Conservation (phyloP, 2,329 filamentous ascomycete species). For the Metarhizium guizhouense region DNA sequence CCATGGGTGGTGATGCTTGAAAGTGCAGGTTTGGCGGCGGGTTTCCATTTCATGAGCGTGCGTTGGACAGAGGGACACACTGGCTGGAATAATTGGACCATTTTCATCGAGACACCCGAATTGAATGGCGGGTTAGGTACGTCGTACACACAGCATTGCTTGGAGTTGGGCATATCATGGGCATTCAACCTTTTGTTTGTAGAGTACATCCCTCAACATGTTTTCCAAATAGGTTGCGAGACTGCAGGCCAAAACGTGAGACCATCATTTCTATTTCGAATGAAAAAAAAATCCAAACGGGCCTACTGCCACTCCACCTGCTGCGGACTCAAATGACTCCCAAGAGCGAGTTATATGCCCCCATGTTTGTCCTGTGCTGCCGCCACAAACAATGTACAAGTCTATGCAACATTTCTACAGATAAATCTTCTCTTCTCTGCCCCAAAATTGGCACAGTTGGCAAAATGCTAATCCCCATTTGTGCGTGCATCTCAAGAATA, state of each 20-base stretch:
- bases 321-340: background rate
- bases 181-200: background rate
- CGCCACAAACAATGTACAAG: background rate
- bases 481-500: background rate
- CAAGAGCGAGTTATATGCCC: background rate
- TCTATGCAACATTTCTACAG: conserved; percentile 5
- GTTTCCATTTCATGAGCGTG: too few relatives aligned
- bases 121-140: too few relatives aligned
- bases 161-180: background rate
- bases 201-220: too few relatives aligned
- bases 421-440: conserved; percentile 1
- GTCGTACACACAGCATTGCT: background rate
- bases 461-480: background rate
- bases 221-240: too few relatives aligned
- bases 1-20: background rate
- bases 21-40: background rate
- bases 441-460: background rate
- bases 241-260: too few relatives aligned
- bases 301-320: background rate
- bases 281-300: too few relatives aligned
- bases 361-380: conserved; percentile 2
- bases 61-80: too few relatives aligned
- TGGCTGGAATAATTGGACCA: too few relatives aligned
- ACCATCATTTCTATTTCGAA: too few relatives aligned
- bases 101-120: too few relatives aligned